Evolutionary conservation across 768 basidiomycete genomes (phyloP).

Genomic region (Epithele typhae): DNA sequence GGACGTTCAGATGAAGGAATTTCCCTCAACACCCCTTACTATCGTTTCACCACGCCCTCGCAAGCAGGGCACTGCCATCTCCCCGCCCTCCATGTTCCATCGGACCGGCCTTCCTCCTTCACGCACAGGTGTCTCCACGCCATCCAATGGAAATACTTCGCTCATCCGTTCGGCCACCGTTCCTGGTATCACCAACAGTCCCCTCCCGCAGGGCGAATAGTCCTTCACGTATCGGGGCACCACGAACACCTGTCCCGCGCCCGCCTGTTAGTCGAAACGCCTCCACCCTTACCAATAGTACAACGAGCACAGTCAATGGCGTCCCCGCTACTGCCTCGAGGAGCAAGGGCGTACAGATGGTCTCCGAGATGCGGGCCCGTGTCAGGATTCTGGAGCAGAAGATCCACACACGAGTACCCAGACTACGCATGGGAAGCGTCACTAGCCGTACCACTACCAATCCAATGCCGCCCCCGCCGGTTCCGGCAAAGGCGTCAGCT

Average conservation of each 20-base stretch:
- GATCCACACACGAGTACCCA: slow-evolving; percentile 82
- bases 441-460: slow-evolving; percentile 48
- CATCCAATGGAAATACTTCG: slow-evolving; percentile 39
- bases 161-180: slow-evolving; percentile 56
- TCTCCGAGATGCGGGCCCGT: slow-evolving; percentile 84
- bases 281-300: slow-evolving; percentile 29
- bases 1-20: slow-evolving; percentile 32
- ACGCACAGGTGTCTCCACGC: slow-evolving; percentile 35
- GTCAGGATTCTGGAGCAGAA: slow-evolving; percentile 81
- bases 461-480: slow-evolving; percentile 24
- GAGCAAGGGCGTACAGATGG: slow-evolving; percentile 88
- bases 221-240: slow-evolving; percentile 37
- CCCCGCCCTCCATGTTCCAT: slow-evolving; percentile 32
- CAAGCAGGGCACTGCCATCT: background rate
- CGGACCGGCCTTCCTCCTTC: slow-evolving; percentile 44
- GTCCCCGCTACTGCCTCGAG: slow-evolving; percentile 47
- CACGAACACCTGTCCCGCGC: slow-evolving; percentile 27
- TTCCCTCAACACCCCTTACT: slow-evolving; percentile 2
- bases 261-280: slow-evolving; percentile 35
- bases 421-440: slow-evolving; percentile 77
- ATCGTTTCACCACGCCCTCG: slow-evolving; percentile 11
- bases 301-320: slow-evolving; percentile 22
- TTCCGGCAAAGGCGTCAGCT: slow-evolving; percentile 12
- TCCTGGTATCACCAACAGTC: slow-evolving; percentile 45
- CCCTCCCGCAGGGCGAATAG: too few relatives aligned